These are phyloP conservation scores for Fusarium sp. DNA, from an alignment of 2,329 filamentous ascomycete species.

Conservation along the genomic window DNA sequence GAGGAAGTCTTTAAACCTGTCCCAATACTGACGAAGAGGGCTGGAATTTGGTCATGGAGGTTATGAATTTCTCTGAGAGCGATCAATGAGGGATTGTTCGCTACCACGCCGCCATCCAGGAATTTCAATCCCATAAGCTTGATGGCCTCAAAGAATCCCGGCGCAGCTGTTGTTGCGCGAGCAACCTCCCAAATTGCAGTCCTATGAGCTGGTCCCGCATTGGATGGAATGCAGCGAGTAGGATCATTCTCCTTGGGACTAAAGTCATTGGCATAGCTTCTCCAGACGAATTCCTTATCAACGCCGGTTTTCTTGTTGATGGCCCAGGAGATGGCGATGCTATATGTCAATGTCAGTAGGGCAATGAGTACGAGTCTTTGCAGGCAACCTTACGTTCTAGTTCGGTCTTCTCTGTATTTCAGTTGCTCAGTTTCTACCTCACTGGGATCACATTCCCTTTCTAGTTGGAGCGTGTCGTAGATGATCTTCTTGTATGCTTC, in stretches of 20 bases:
- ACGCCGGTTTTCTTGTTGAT: not conserved
- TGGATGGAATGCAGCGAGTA: not conserved
- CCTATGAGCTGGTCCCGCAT: rapidly evolving
- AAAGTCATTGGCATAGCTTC: not conserved
- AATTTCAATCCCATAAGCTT: not conserved
- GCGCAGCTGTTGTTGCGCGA: not conserved
- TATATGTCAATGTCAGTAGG: not conserved
- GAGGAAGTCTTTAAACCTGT: not conserved
- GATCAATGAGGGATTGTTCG: not conserved
- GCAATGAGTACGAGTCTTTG: too few species aligned
- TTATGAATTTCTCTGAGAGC: not conserved
- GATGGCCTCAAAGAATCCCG: not conserved
- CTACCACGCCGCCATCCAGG: not conserved
- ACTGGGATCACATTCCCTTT: rapidly evolving
- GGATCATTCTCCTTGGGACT: not conserved
- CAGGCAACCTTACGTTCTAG: not conserved
- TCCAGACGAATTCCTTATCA: not conserved
- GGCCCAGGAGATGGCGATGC: not conserved
- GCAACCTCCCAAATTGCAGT: not conserved
- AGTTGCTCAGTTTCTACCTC: rapidly evolving
- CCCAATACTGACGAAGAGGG: not conserved
- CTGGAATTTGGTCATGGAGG: not conserved
- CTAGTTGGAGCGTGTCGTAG: not conserved
- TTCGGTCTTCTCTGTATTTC: not conserved
- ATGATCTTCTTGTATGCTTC: not conserved